These are phyloP conservation scores for Entomortierella chlamydospora DNA, from an alignment of 192 early-diverging fungal genomes.

Conservation along the genomic window DNA sequence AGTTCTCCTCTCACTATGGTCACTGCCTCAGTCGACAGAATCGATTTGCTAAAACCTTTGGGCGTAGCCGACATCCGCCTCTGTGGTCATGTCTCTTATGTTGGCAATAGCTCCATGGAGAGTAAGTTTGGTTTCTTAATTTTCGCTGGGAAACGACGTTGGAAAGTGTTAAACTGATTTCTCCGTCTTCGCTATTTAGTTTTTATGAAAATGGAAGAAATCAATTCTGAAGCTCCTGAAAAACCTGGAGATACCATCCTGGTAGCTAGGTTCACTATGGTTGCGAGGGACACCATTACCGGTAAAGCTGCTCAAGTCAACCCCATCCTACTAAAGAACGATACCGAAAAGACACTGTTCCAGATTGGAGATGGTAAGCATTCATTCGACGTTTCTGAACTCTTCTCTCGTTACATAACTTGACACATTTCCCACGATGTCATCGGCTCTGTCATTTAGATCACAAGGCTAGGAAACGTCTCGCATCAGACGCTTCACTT, in stretches of 20 bases:
- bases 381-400: too few relatives aligned
- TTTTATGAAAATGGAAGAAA: constrained; percentile 72
- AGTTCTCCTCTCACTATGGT: constrained; percentile 76
- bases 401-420: too few relatives aligned
- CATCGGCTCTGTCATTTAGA: too few relatives aligned
- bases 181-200: too few relatives aligned
- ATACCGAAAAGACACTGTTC: constrained; percentile 78
- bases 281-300: constrained; percentile 77
- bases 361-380: constrained; percentile 69
- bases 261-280: constrained; percentile 91
- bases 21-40: constrained; percentile 89
- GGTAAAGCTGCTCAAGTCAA: constrained; percentile 77
- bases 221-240: constrained; percentile 31
- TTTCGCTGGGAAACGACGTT: too few relatives aligned
- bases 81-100: constrained; percentile 85
- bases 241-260: constrained; percentile 67
- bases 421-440: too few relatives aligned
- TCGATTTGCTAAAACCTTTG: constrained; percentile 77
- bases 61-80: constrained; percentile 79
- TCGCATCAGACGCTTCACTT: constrained; percentile 59
- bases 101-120: constrained; percentile 92
- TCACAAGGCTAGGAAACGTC: constrained; percentile 65
- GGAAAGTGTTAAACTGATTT: too few relatives aligned
- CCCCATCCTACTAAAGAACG: constrained; percentile 77
- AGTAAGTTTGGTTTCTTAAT: constrained; percentile 46